Base-by-base conservation (phyloP, 148 eudicot genomes). In the Rhododendron ferrugineum region DNA sequence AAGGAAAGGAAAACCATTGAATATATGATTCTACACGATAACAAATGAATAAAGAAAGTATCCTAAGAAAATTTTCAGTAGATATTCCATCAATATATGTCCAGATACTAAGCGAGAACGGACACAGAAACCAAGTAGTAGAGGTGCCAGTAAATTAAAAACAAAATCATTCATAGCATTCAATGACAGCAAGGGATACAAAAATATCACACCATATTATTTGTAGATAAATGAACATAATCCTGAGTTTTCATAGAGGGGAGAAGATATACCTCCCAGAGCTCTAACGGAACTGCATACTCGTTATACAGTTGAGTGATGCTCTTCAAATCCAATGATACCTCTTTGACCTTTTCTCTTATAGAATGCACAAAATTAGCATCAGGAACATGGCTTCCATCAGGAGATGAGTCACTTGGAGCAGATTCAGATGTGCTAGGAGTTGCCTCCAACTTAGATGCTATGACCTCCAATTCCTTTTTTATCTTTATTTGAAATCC, bases 301-400 rank as follows among this genome's bases (percentile, higher is more conserved):
- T 97, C 98, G 87, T 95, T 97, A 87, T 97, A 97, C 44, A 97
- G 90, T 84, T 94, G 94, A 85, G 99, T 97, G 86, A 97, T 94
- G 85, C 87, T 93, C 89, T 92, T 97, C 89, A 97, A 86, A 87
- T 97, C 98, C 87, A 84, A 80, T 85, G 98, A 95, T 78, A 97
- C 86, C 82, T 97, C 98, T 88, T 93, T 95, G 83, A 86, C 92
- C 87, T 95, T 97, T 87, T 94, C 96, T 74, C 87, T 85, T 84
- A 90, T 73, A 66, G 84, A 86, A 78, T 66, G 79, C 75, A 89
- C 84, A 85, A 85, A 83, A 88, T 89, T 88, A 87, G 88, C 86
- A 85, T 89, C 91, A 47, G 32, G 42, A 60, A 85, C 84, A 79
- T 50, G 86, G 77, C 87, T 90, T 81, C 58, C 62, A 34, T 87